These are phyloP conservation scores for Termitomyces sp. DNA, from an alignment of 768 basidiomycete genomes.

Conservation along the genomic window DNA sequence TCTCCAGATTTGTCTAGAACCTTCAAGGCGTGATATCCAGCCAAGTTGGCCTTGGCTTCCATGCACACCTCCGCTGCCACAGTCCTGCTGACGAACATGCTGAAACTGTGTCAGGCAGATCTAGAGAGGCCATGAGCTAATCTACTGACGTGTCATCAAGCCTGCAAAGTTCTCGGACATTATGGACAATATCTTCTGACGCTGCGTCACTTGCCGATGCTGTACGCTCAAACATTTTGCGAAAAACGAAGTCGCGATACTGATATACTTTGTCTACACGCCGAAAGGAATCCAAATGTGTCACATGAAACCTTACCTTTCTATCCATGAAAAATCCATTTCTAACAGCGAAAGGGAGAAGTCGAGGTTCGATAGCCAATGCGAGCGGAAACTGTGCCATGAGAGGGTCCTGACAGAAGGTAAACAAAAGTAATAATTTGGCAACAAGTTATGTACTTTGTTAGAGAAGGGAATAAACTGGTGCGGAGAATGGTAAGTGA, in stretches of 20 bases:
- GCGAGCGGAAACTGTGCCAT: constrained; percentile 74
- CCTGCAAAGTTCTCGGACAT: constrained; percentile 66
- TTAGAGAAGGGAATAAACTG: constrained; percentile 77
- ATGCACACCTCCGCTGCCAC: constrained; percentile 82
- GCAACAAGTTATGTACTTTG: constrained; percentile 39
- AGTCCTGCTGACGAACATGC: constrained; percentile 79
- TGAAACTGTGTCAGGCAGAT: constrained; percentile 20
- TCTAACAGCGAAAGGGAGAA: constrained; percentile 62
- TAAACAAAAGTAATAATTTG: constrained; percentile 6
- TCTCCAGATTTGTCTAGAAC: constrained; percentile 57
- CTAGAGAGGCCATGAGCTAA: not conserved
- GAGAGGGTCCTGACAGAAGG: constrained; percentile 56
- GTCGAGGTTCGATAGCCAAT: constrained; percentile 68
- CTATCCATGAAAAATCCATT: constrained; percentile 79
- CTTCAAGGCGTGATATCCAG: constrained; percentile 65
- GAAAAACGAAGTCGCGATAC: constrained; percentile 85
- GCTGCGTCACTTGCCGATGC: constrained; percentile 42
- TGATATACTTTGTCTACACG: constrained; percentile 17
- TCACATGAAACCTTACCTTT: constrained; percentile 38
- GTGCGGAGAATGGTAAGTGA: constrained; percentile 7
- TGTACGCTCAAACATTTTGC: constrained; percentile 75
- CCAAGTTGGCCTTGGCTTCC: constrained; percentile 69
- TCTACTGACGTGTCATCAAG: constrained; percentile 57
- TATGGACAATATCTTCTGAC: constrained; percentile 58
- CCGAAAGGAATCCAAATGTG: not conserved